Base-by-base conservation (phyloP, 768 basidiomycete species). In the Lentinula detonsa region DNA sequence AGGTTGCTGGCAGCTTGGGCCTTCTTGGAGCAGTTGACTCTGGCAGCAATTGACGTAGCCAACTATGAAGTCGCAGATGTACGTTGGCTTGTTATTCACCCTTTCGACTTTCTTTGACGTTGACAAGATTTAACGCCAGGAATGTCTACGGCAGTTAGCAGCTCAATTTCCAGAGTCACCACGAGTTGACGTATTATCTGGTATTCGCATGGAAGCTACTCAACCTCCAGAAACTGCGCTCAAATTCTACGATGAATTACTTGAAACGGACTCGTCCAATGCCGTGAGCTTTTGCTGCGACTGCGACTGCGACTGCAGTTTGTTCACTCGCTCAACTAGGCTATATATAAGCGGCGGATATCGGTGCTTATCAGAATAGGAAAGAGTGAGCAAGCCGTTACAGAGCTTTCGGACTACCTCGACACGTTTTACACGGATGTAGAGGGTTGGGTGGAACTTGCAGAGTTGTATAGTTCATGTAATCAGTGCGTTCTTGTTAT, bases 371-470 rank as follows among this genome's bases (percentile, higher is more conserved):
- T 87, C 49, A 78, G 84, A 9, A 77, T 74, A 6, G 86, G 90
- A 50, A 82, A 82, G 68, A 72, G 81, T 0, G 85, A 92, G 55
- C 79, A 78, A 53, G 87, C 90, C 0, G 85, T 90, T 1, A 81
- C 85, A 9, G 85, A 93, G 67, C 79, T 96, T 3, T 82, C 83
- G 13, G 76, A 80, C 46, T 86, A 88, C 65, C 80, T 94, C 18
- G 94, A 97, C 67, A 92, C 88, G 0, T 90, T 93, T 69, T 97
- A 96, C 70, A 85, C 85, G 21, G 95, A 97, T 64, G 77, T 88
- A 13, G 92, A 95, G 65, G 93, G 84, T 10, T 96, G 95, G 94
- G 73, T 91, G 16, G 89, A 95, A 70, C 83, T 97, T 23, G 86
- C 91, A 0, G 88, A 91, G 67, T 82, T 92, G 4, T 93, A 96